Percentiles rank a stretch among this genome's conserved stretches.
phyloP scores from a whole-genome alignment of 371 early-diverging fungal species.

The Capillidium heterosporum region DNA sequence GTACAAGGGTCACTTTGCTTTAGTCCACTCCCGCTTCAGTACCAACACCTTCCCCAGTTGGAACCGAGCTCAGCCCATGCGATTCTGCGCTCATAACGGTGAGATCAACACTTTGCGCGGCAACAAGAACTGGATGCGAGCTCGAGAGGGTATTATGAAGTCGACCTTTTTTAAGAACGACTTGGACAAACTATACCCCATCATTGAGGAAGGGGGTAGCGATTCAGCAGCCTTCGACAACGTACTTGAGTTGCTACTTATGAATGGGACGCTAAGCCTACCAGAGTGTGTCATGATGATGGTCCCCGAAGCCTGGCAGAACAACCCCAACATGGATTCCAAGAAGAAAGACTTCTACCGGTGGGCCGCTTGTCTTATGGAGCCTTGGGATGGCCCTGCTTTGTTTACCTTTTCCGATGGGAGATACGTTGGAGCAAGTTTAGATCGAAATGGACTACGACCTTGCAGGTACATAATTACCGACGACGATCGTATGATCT shows the following conservation, averaged over 20 bases:
- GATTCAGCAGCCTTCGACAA: constrained; percentile 95
- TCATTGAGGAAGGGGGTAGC: constrained; percentile 90
- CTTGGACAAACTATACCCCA: constrained; percentile 71
- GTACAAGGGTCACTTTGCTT: constrained; percentile 75
- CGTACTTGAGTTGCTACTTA: constrained; percentile 79
- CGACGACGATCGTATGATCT: constrained; percentile 82
- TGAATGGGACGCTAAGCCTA: constrained; percentile 73
- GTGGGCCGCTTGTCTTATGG: constrained; percentile 93
- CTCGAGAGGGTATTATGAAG: constrained; percentile 84
- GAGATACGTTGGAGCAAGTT: constrained; percentile 82
- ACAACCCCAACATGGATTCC: constrained; percentile 60
- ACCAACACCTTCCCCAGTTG: constrained; percentile 97
- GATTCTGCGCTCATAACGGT: constrained; percentile 94
- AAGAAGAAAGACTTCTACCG: constrained; percentile 83
- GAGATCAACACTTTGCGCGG: constrained; percentile 96
- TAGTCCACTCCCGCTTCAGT: constrained; percentile 95
- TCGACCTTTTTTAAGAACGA: constrained; percentile 60
- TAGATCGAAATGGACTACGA: constrained; percentile 92
- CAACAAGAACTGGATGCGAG: constrained; percentile 97
- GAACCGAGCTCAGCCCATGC: constrained; percentile 96
- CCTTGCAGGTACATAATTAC: constrained; percentile 93
- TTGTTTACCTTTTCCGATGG: constrained; percentile 92
- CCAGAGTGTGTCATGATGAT: constrained; percentile 95
- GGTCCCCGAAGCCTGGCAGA: constrained; percentile 96
- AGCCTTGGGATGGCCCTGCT: constrained; percentile 97